phyloP scores from a whole-genome alignment of 2,329 filamentous ascomycete genomes.

The Monilinia fructicola region DNA sequence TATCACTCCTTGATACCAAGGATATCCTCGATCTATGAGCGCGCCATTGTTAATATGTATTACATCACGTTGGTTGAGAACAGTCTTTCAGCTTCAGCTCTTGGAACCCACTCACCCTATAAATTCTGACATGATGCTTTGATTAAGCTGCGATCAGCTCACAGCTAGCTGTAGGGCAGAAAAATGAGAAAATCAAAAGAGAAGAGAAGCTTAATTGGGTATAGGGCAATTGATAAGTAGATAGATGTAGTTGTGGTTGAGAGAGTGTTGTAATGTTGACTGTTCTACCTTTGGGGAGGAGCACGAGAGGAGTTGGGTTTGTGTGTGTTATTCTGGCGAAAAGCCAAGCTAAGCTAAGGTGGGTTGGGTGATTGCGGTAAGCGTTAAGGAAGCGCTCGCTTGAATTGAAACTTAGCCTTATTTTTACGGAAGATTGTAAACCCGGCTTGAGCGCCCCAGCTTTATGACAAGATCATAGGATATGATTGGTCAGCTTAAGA shows the following conservation, averaged over 20 bases:
- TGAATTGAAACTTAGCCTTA: neutral
- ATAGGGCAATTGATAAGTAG: constrained; percentile 22
- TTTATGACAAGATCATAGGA: neutral
- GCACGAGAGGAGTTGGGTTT: constrained; percentile 3
- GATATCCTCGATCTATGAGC: constrained; percentile 80
- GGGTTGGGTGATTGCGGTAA: neutral
- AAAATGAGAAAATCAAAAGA: constrained; percentile 15
- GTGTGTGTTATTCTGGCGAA: constrained; percentile 23
- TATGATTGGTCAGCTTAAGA: neutral
- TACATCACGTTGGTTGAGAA: constrained; percentile 22
- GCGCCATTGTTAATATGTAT: constrained; percentile 31
- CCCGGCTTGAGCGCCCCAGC: neutral
- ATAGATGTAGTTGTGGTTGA: neutral
- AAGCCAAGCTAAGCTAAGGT: constrained; percentile 18
- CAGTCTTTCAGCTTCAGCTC: constrained; percentile 26
- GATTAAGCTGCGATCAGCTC: constrained; percentile 36
- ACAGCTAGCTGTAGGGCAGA: constrained; percentile 35
- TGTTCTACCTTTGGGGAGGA: constrained; percentile 3
- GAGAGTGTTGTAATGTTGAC: constrained; percentile 8
- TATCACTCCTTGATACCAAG: constrained; percentile 95
- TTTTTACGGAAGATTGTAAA: neutral
- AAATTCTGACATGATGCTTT: constrained; percentile 56
- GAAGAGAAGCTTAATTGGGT: constrained; percentile 19
- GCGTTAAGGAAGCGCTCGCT: constrained; percentile 22
- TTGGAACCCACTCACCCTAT: constrained; percentile 53